Conservation (phyloP, 192 early-diverging fungal species). For the Linnemannia exigua region DNA sequence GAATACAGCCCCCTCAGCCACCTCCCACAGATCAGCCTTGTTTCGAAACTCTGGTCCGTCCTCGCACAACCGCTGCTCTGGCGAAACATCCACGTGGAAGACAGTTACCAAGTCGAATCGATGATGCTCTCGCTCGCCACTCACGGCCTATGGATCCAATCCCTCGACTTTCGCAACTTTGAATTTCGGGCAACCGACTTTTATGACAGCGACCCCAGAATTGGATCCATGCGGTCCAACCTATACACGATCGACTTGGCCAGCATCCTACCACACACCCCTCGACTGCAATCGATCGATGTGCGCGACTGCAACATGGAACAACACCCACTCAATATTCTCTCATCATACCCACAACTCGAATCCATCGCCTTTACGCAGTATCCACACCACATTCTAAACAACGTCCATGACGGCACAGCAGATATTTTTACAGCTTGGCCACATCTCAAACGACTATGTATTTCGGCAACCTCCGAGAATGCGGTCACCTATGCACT, state of each 20-base stretch:
- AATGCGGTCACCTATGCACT: neutral
- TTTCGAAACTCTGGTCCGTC: slow-evolving; percentile 12
- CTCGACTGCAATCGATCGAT: slow-evolving; percentile 10
- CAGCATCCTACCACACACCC: neutral
- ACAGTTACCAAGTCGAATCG: neutral
- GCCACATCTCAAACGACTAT: slow-evolving; percentile 3
- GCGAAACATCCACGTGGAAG: neutral
- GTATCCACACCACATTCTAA: neutral
- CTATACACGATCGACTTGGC: neutral
- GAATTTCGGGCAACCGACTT: neutral
- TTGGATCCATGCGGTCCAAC: no score
- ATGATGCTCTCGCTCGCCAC: neutral
- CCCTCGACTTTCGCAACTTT: neutral
- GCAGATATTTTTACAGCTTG: neutral
- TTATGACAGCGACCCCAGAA: no score
- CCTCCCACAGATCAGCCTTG: slow-evolving; percentile 4
- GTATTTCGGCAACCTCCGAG: neutral
- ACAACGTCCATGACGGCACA: no score
- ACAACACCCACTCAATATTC: slow-evolving; percentile 8
- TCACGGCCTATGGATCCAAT: neutral
- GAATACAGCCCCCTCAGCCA: neutral
- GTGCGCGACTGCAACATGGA: neutral
- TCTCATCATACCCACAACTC: neutral
- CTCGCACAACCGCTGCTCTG: slow-evolving; percentile 12
- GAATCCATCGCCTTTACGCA: slow-evolving; percentile 26